Evolutionary conservation across 2,329 filamentous ascomycete genomes (phyloP).

Genomic region (Penicillium decumbens): DNA sequence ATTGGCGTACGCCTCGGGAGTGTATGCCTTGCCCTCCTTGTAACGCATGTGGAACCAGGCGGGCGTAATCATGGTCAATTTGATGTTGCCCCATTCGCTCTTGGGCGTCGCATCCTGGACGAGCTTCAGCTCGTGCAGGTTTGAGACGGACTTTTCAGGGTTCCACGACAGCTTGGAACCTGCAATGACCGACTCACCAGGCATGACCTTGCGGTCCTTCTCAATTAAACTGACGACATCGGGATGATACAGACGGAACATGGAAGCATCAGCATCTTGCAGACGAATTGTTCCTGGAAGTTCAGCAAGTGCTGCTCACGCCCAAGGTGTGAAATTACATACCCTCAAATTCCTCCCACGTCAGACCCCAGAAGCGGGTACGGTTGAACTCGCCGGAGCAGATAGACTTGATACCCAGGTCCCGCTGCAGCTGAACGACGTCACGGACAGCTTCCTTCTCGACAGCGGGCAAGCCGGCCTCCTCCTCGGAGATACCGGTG

Average conservation of each 20-base stretch:
- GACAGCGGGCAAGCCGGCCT: conserved; percentile 16
- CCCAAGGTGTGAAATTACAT: not conserved
- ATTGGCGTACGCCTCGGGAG: conserved; percentile 52
- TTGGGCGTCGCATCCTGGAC: conserved; percentile 45
- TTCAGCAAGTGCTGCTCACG: conserved; percentile 45
- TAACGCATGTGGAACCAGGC: conserved; percentile 66
- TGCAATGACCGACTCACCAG: conserved; percentile 26
- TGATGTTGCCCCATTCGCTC: conserved; percentile 60
- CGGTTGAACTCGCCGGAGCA: conserved; percentile 22
- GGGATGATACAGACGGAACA: conserved; percentile 27
- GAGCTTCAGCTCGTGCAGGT: conserved; percentile 22
- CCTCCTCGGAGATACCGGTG: conserved; percentile 17
- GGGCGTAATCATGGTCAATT: conserved; percentile 63
- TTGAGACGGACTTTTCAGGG: conserved; percentile 14
- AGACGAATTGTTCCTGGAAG: conserved; percentile 40
- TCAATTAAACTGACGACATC: conserved; percentile 27
- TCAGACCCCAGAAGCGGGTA: conserved; percentile 24
- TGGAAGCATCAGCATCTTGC: conserved; percentile 25
- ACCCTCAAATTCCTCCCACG: conserved; percentile 25
- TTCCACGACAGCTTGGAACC: conserved; percentile 23
- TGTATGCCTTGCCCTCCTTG: conserved; percentile 53
- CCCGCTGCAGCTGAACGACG: conserved; percentile 22
- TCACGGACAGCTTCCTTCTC: conserved; percentile 18
- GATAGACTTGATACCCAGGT: conserved; percentile 21
- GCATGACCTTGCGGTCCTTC: conserved; percentile 27